These are phyloP conservation scores for Plasmopara muralis DNA, from an alignment of 352 stramenopile species.

Conservation along the genomic window DNA sequence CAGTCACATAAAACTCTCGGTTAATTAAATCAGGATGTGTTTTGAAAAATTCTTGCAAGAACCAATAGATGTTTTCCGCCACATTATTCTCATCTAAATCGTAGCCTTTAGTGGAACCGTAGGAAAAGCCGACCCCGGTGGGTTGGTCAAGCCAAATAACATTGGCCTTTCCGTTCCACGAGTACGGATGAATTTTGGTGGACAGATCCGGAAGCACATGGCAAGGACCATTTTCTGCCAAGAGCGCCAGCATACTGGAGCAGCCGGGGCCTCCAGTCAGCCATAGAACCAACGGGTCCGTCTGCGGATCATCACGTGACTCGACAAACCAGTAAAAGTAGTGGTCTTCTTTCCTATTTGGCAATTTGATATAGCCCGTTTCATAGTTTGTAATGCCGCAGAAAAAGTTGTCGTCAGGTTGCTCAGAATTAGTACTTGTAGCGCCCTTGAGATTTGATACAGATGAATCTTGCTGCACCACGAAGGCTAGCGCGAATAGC, in stretches of 20 bases:
- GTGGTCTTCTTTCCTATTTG: slow-evolving; percentile 42
- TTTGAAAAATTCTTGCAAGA: slow-evolving; percentile 61
- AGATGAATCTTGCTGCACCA: slow-evolving; percentile 20
- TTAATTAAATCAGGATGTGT: slow-evolving; percentile 40
- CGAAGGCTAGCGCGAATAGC: slow-evolving; percentile 28
- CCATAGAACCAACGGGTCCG: slow-evolving; percentile 59
- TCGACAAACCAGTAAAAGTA: slow-evolving; percentile 74
- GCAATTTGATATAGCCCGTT: slow-evolving; percentile 45
- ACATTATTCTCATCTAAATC: slow-evolving; percentile 49
- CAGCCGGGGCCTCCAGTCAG: slow-evolving; percentile 56
- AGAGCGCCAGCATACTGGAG: slow-evolving; percentile 47
- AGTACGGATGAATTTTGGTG: slow-evolving; percentile 42
- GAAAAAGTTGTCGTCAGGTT: slow-evolving; percentile 20
- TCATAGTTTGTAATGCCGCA: slow-evolving; percentile 36
- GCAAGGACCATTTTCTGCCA: slow-evolving; percentile 65
- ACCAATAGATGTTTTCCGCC: slow-evolving; percentile 61
- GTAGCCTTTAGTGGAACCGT: slow-evolving; percentile 32
- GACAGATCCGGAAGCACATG: slow-evolving; percentile 36
- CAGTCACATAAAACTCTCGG: slow-evolving; percentile 53
- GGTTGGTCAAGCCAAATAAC: slow-evolving; percentile 75
- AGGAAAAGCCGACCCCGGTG: slow-evolving; percentile 57
- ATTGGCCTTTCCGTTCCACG: slow-evolving; percentile 61
- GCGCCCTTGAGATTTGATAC: slow-evolving; percentile 23
- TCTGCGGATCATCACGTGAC: slow-evolving; percentile 25
- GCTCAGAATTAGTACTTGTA: slow-evolving; percentile 10